These are phyloP conservation scores for Yarrowia hollandica DNA, from an alignment of 805 yeast species.

Conservation along the genomic window DNA sequence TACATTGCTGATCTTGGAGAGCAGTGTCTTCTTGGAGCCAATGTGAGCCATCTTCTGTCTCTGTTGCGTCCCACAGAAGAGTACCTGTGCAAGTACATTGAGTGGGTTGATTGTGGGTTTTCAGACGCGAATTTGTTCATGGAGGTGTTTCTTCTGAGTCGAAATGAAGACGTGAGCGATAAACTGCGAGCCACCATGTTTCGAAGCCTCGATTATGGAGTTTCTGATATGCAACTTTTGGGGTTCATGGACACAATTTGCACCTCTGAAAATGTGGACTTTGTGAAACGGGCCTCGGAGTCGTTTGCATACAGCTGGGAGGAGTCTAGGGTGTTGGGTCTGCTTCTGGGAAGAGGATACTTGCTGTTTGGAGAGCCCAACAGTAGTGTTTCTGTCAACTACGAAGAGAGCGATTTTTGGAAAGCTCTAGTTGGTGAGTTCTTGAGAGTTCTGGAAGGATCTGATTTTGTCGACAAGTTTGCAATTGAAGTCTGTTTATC, in stretches of 20 bases:
- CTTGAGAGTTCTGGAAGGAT: background rate
- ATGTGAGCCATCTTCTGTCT: background rate
- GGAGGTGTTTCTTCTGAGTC: background rate
- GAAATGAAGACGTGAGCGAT: background rate
- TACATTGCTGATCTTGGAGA: conserved; percentile 8
- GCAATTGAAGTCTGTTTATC: background rate
- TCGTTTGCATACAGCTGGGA: background rate
- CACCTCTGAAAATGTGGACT: background rate
- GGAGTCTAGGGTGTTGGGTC: background rate
- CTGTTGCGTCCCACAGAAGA: background rate
- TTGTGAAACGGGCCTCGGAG: background rate
- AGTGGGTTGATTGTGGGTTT: background rate
- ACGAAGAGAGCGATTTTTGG: background rate
- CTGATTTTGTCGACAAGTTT: background rate
- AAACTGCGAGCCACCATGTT: conserved; percentile 5
- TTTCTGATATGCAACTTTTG: background rate
- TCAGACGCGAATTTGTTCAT: background rate
- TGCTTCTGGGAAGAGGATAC: background rate
- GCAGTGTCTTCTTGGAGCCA: background rate
- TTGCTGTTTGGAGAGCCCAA: background rate
- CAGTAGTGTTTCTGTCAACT: background rate
- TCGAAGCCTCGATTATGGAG: background rate
- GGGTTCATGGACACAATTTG: background rate
- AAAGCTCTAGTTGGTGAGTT: background rate
- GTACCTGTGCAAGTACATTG: background rate